Base-by-base conservation (phyloP, 257 asterid genomes). In the Nicotiana noctiflora region DNA sequence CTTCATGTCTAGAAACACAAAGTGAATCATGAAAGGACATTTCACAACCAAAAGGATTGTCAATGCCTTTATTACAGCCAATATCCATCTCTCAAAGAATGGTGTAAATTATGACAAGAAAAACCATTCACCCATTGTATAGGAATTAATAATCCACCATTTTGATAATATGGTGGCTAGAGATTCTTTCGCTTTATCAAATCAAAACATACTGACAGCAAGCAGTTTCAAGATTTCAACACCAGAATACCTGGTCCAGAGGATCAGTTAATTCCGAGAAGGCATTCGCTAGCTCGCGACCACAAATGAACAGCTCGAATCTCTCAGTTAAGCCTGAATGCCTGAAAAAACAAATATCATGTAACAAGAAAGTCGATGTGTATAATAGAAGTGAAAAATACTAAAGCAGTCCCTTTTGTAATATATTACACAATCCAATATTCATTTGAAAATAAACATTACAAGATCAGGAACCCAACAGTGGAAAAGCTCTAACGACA, bases 261-360 rank as follows among this genome's bases (percentile, higher is more conserved):
- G 98, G 99, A 89, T 95, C 99, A 15, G 99, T 93, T 89, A 95
- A 81, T 83, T 95, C 99, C 31, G 99, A 95, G 92, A 95, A 95
- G 62, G 92, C 98, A 89, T 89, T 88, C 25, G 95, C 97, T 90
- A 95, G 89, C 86, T 93, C 99, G 70, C 98, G 94, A 13, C 98
- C 99, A 79, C 93, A 91, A 79, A 91, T 86, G 82, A 92, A 93
- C 76, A 94, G 98, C 88, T 96, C 99, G 83, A 96, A 92, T 84
- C 99, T 92, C 92, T 96, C 99, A 1, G 98, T 94, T 88, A 94
- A 88, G 31, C 98, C 98, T 60, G 94, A 90, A 83, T 83, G 84
- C 65, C 99, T 95, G 90, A 55, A 83, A 57, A 72, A 40, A 44
- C 21, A 40, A 72, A 75, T 2, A 74, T 25, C 44, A 49, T 6